Evolutionary conservation across 345 rosid genomes (phyloP).

Genomic region (Cardamine resedifolia): DNA sequence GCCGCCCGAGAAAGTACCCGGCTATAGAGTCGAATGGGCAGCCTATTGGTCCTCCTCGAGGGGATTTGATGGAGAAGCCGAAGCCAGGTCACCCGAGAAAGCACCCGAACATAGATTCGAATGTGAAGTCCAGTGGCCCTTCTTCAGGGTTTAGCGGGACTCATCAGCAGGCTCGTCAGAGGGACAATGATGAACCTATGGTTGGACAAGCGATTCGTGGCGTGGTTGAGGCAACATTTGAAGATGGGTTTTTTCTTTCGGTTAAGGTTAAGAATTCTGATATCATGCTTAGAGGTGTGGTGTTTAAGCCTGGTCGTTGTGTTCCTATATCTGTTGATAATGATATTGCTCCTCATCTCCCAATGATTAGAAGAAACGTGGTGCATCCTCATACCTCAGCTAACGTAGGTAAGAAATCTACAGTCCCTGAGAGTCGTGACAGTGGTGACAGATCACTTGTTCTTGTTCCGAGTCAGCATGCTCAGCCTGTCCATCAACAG

Average conservation of each 20-base stretch:
- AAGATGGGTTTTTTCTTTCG: slow-evolving; percentile 75
- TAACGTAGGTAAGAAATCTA: no score
- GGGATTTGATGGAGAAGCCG: no score
- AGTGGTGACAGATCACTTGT: no score
- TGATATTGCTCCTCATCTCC: no score
- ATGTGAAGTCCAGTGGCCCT: slow-evolving; percentile 39
- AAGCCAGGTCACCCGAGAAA: slow-evolving; percentile 89
- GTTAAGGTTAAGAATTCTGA: slow-evolving; percentile 62
- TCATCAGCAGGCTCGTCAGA: slow-evolving; percentile 33
- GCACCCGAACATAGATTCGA: slow-evolving; percentile 30
- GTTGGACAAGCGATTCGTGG: slow-evolving; percentile 76
- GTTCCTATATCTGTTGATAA: no score
- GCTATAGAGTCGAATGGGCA: no score
- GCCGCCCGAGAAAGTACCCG: no score
- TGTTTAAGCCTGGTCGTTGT: slow-evolving; percentile 71
- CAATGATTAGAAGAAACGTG: slow-evolving; percentile 60
- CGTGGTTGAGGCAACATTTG: slow-evolving; percentile 63
- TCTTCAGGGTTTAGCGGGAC: slow-evolving; percentile 42
- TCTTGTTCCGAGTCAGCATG: no score
- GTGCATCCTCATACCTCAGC: no score
- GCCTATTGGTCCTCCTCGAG: no score
- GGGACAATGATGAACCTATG: slow-evolving; percentile 39
- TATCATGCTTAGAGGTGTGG: slow-evolving; percentile 66
- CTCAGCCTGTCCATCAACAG: no score
- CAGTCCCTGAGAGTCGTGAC: no score